A percentile compares a stretch with the other conserved stretches of the same genome.
Conservation (phyloP, 75 land plant genomes). For the Sequoiadendron giganteum region DNA sequence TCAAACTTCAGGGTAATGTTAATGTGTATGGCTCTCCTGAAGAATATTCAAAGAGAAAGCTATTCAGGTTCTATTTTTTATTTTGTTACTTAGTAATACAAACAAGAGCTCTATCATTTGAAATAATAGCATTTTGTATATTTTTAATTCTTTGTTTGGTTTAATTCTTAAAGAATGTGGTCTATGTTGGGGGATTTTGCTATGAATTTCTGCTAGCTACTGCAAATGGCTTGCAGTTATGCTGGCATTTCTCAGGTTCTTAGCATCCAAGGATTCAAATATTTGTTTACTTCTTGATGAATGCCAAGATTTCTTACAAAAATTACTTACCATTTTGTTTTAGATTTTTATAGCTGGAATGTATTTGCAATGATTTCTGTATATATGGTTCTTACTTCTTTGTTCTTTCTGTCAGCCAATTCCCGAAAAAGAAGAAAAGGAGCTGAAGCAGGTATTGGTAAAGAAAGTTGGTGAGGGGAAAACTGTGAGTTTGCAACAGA, state of each 20-base stretch:
- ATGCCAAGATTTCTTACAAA: not conserved
- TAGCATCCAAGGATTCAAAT: not conserved
- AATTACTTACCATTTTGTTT: not conserved
- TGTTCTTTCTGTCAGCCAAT: constrained; percentile 42
- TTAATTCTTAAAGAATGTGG: not conserved
- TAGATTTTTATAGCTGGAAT: not conserved
- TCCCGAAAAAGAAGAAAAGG: constrained; percentile 62
- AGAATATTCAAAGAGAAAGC: not conserved
- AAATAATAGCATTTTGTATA: not conserved
- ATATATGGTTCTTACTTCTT: not conserved
- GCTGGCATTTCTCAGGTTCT: not conserved
- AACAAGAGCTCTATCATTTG: not conserved
- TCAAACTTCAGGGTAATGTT: not conserved
- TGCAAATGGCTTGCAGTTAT: too few relatives aligned
- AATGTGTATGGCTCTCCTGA: not conserved
- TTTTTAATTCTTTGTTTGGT: not conserved
- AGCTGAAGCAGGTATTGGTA: constrained; percentile 54
- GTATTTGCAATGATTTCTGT: not conserved
- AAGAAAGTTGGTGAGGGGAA: constrained; percentile 64
- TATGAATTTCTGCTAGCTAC: not conserved
- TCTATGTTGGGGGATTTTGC: not conserved
- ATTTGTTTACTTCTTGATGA: not conserved
- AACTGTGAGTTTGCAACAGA: constrained; percentile 61
- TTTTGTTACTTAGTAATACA: not conserved
- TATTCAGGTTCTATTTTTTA: not conserved